A percentile compares a stretch with the other conserved stretches of the same genome.
phyloP scores from a whole-genome alignment of 768 basidiomycete species.

The Agrocybe pediades region DNA sequence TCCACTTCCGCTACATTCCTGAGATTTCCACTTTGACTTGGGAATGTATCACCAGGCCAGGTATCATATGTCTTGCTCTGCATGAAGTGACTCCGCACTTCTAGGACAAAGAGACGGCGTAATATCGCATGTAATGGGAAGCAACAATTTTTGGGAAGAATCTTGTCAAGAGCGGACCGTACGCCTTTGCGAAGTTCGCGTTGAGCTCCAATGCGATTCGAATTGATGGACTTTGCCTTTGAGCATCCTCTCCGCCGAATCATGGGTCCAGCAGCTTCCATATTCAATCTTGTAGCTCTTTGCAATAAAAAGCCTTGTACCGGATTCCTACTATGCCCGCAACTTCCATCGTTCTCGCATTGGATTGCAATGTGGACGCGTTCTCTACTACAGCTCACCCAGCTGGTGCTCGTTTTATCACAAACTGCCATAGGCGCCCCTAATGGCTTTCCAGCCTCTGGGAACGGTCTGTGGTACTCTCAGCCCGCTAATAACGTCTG shows the following conservation, averaged over 20 bases:
- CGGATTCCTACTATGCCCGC: not conserved
- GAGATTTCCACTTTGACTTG: too few species aligned
- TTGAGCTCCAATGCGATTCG: not conserved
- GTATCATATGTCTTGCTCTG: not conserved
- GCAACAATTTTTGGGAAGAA: not conserved
- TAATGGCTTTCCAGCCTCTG: constrained; percentile 61
- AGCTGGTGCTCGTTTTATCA: constrained; percentile 11
- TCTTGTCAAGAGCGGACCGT: not conserved
- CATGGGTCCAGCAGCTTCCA: not conserved
- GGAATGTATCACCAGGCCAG: too few species aligned
- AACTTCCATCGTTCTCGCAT: constrained; percentile 2
- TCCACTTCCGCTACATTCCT: too few species aligned
- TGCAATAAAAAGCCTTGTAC: not conserved
- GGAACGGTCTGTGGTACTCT: constrained; percentile 78
- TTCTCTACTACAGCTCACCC: constrained; percentile 8
- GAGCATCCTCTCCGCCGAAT: not conserved
- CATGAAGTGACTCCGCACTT: too few species aligned
- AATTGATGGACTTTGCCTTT: not conserved
- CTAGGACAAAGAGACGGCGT: too few species aligned
- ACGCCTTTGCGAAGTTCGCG: too few species aligned
- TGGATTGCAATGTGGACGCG: constrained; percentile 12
- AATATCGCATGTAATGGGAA: too few species aligned
- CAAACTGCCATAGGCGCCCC: constrained; percentile 12
- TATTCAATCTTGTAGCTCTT: not conserved
- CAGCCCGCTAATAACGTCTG: constrained; percentile 50